Evolutionary conservation across 2,329 filamentous ascomycete genomes (phyloP).

Genomic region (Bipolaris bicolor): DNA sequence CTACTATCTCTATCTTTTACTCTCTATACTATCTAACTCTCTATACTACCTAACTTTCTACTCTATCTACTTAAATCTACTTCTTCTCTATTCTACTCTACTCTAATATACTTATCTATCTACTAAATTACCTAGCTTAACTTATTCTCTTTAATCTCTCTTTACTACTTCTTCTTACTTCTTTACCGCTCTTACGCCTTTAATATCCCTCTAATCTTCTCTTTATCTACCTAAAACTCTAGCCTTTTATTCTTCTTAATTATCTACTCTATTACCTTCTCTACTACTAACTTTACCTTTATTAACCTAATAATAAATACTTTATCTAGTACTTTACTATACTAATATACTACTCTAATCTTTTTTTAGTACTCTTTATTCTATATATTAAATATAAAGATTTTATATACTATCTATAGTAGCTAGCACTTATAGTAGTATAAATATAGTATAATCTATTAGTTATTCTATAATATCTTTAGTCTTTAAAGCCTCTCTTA

Average conservation of each 20-base stretch:
- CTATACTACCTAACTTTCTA: too few species aligned
- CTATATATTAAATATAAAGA: neutral
- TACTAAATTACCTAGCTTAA: neutral
- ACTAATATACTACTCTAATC: too few species aligned
- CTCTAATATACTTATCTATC: neutral
- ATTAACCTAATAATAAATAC: conserved; percentile 5
- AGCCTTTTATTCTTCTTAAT: neutral
- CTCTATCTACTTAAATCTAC: too few species aligned
- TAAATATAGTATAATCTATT: conserved; percentile 14
- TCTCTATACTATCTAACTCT: too few species aligned
- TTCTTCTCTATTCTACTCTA: too few species aligned
- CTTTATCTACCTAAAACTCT: too few species aligned
- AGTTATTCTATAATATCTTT: conserved; percentile 4
- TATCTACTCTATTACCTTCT: neutral
- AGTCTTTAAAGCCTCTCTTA: neutral
- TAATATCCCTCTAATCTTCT: neutral
- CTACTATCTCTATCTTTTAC: too few species aligned
- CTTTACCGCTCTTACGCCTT: neutral
- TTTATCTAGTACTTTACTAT: conserved; percentile 1
- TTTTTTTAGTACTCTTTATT: too few species aligned
- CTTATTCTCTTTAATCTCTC: neutral
- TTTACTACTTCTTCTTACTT: neutral
- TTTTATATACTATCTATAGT: conserved; percentile 15
- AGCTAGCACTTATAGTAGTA: conserved; percentile 15
- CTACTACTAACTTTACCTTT: neutral